Percentiles rank a stretch among this genome's conserved stretches.
Conservation (phyloP, 495 filamentous ascomycete genomes). For the Xylaria intraflava region DNA sequence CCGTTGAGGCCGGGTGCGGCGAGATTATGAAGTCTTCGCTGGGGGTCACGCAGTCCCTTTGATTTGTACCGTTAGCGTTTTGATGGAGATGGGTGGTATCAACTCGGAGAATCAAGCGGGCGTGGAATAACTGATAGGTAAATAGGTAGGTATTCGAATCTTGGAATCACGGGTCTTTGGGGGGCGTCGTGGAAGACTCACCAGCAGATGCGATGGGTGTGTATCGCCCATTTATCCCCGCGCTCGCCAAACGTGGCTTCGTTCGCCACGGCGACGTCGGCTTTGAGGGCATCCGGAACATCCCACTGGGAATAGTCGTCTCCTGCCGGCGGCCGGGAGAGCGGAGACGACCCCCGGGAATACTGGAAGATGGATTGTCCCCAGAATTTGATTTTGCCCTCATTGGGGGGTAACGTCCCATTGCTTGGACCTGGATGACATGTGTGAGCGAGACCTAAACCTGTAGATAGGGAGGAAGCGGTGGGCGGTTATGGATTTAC, state of each 20-base stretch:
- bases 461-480: too few species aligned
- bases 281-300: constrained; percentile 29
- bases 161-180: too few species aligned
- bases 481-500: too few species aligned
- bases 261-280: constrained; percentile 23
- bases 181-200: constrained; percentile 8
- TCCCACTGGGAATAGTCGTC: constrained; percentile 44
- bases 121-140: too few species aligned
- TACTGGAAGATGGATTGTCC: constrained; percentile 47
- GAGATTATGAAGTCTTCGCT: constrained; percentile 53
- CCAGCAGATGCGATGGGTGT: constrained; percentile 34
- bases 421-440: constrained; percentile 18
- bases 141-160: too few species aligned
- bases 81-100: neutral
- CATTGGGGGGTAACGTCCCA: constrained; percentile 31
- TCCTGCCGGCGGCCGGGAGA: constrained; percentile 45
- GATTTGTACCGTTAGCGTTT: neutral
- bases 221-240: constrained; percentile 13
- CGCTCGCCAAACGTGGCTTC: constrained; percentile 19
- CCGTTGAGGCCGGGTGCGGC: constrained; percentile 43
- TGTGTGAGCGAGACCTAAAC: neutral
- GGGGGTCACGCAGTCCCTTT: constrained; percentile 34
- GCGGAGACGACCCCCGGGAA: constrained; percentile 35
- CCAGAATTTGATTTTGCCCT: constrained; percentile 48
- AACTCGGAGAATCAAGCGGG: too few species aligned